phyloP scores from a whole-genome alignment of 2,329 filamentous ascomycete genomes.

The Pyrenophora teres region DNA sequence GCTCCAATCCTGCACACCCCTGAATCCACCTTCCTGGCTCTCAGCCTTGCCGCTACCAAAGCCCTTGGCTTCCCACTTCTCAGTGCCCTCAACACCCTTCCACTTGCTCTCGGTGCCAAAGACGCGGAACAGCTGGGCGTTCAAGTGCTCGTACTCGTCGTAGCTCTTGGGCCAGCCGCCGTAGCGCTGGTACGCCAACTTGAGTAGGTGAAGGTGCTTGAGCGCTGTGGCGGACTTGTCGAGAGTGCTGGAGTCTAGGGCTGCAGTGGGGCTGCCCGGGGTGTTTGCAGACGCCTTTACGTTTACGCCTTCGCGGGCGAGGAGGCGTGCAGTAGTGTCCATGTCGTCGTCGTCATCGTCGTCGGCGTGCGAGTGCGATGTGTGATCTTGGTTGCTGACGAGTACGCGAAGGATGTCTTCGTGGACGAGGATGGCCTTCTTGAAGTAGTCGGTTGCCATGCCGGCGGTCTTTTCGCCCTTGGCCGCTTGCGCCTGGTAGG shows the following conservation, averaged over 20 bases:
- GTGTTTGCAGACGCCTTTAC: slow-evolving; percentile 23
- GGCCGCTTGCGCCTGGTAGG: slow-evolving; percentile 45
- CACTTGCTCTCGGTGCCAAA: slow-evolving; percentile 46
- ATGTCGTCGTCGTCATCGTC: slow-evolving; percentile 43
- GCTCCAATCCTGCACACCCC: slow-evolving; percentile 40
- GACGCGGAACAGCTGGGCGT: slow-evolving; percentile 50
- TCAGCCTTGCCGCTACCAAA: slow-evolving; percentile 56
- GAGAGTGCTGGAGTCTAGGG: slow-evolving; percentile 17
- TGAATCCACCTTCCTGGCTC: slow-evolving; percentile 44
- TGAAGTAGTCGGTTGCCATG: slow-evolving; percentile 47
- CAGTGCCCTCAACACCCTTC: slow-evolving; percentile 51
- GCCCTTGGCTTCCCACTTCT: slow-evolving; percentile 55
- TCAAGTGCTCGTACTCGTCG: slow-evolving; percentile 55
- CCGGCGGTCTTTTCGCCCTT: slow-evolving; percentile 42
- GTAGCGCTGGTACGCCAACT: slow-evolving; percentile 50
- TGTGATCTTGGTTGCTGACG: slow-evolving; percentile 20
- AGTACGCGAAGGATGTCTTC: slow-evolving; percentile 44
- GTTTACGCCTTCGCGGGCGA: slow-evolving; percentile 43
- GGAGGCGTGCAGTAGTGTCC: slow-evolving; percentile 45
- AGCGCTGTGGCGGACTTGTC: slow-evolving; percentile 33
- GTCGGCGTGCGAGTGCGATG: slow-evolving; percentile 35
- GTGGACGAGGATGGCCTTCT: slow-evolving; percentile 42
- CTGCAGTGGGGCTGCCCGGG: neutral
- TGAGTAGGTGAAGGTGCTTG: slow-evolving; percentile 45
- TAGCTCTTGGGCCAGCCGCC: slow-evolving; percentile 55